Evolutionary conservation across 768 basidiomycete species (phyloP).

Genomic region (Kwoniella bestiolae): DNA sequence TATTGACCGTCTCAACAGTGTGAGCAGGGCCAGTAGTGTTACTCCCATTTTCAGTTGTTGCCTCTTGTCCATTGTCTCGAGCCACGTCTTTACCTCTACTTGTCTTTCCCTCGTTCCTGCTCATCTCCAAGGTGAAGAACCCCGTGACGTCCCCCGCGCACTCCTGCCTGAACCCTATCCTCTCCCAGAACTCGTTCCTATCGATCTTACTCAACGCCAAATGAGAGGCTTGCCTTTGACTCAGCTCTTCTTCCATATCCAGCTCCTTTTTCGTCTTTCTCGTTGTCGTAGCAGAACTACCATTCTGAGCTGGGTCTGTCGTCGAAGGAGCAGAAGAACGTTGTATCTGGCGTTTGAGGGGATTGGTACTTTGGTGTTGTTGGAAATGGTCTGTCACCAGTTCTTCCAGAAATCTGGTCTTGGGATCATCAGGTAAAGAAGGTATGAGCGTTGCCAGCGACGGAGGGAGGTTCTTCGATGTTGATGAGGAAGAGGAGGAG

Average conservation of each 20-base stretch:
- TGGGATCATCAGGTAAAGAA: constrained; percentile 94
- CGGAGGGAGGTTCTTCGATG: constrained; percentile 49
- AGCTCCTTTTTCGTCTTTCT: constrained; percentile 49
- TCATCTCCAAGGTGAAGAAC: constrained; percentile 72
- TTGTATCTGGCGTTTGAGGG: neutral
- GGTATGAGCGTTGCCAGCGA: constrained; percentile 77
- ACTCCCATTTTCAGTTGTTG: neutral
- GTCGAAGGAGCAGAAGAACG: neutral
- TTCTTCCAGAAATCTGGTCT: constrained; percentile 90
- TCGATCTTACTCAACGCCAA: constrained; percentile 64
- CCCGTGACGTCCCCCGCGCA: constrained; percentile 90
- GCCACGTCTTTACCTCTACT: too few relatives aligned
- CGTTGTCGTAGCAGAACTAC: constrained; percentile 14
- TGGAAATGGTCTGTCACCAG: constrained; percentile 62
- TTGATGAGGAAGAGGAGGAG: constrained; percentile 6
- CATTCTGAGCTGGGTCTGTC: neutral
- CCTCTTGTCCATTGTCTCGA: too few relatives aligned
- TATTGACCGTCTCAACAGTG: neutral
- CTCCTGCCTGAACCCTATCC: constrained; percentile 95
- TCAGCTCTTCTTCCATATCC: constrained; percentile 29
- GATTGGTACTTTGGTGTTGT: constrained; percentile 7
- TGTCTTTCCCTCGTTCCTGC: too few relatives aligned
- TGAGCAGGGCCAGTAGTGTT: too few relatives aligned
- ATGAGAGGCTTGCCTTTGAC: constrained; percentile 27
- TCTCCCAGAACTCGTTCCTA: constrained; percentile 91